These are phyloP conservation scores for Fonsecaea erecta DNA, from an alignment of 2,329 filamentous ascomycete species.

Conservation along the genomic window DNA sequence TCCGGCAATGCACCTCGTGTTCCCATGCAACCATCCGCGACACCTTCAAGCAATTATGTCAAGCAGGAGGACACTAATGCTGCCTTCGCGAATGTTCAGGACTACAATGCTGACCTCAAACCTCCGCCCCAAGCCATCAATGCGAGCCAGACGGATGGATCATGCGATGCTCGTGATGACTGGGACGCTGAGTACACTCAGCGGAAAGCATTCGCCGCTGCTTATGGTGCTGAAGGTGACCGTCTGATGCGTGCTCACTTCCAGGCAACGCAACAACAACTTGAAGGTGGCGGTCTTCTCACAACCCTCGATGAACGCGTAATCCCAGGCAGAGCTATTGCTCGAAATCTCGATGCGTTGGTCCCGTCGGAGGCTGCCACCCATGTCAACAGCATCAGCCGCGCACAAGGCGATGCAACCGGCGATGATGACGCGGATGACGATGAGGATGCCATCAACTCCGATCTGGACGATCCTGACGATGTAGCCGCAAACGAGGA, in stretches of 20 bases:
- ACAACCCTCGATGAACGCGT: slow-evolving; percentile 48
- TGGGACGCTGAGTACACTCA: slow-evolving; percentile 54
- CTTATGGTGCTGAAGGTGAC: slow-evolving; percentile 45
- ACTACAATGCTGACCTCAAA: slow-evolving; percentile 22
- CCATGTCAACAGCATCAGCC: slow-evolving; percentile 29
- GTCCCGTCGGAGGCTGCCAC: slow-evolving; percentile 23
- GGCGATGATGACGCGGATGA: slow-evolving; percentile 62
- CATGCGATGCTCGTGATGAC: slow-evolving; percentile 64
- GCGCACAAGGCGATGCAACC: slow-evolving; percentile 61
- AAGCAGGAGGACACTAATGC: slow-evolving; percentile 34
- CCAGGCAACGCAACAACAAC: slow-evolving; percentile 46
- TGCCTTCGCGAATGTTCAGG: slow-evolving; percentile 25
- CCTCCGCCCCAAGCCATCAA: slow-evolving; percentile 45
- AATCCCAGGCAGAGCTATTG: slow-evolving; percentile 44
- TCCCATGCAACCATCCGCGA: slow-evolving; percentile 49
- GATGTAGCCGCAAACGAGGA: slow-evolving; percentile 88
- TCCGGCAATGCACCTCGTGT: slow-evolving; percentile 37
- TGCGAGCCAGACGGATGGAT: slow-evolving; percentile 75
- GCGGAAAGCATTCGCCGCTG: slow-evolving; percentile 47
- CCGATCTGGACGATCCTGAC: slow-evolving; percentile 92
- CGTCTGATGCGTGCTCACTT: slow-evolving; percentile 50
- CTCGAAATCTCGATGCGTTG: slow-evolving; percentile 41
- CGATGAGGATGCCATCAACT: slow-evolving; percentile 97
- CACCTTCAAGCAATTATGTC: slow-evolving; percentile 44
- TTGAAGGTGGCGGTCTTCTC: slow-evolving; percentile 54